Evolutionary conservation across 2,329 filamentous ascomycete species (phyloP).

Genomic region (Epichloe scottii): DNA sequence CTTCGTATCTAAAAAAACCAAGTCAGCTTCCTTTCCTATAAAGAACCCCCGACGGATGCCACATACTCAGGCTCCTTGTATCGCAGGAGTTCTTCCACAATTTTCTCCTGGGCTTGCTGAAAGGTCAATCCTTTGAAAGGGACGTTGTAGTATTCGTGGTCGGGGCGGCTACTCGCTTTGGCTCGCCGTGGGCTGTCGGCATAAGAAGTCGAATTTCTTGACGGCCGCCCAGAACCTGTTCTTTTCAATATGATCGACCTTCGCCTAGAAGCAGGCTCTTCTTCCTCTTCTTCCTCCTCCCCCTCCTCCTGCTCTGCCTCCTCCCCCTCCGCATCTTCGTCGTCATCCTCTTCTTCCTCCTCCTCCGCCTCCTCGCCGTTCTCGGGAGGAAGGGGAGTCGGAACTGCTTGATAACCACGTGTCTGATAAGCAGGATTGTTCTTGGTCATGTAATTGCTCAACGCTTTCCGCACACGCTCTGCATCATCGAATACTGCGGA

Average conservation of each 20-base stretch:
- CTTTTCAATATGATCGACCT: conserved; percentile 28
- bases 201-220: conserved; percentile 21
- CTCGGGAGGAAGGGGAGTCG: conserved; percentile 54
- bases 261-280: conserved; percentile 21
- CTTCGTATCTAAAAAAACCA: conserved; percentile 45
- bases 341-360: conserved; percentile 19
- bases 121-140: conserved; percentile 63
- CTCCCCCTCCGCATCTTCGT: conserved; percentile 10
- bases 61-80: conserved; percentile 52
- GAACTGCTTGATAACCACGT: conserved; percentile 53
- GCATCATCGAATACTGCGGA: conserved; percentile 71
- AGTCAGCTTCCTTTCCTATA: conserved; percentile 9
- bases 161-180: conserved; percentile 29
- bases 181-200: conserved; percentile 22
- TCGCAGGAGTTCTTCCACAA: conserved; percentile 63
- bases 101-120: conserved; percentile 76
- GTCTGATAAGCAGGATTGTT: conserved; percentile 71
- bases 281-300: conserved; percentile 20
- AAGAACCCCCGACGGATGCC: background rate
- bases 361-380: conserved; percentile 18
- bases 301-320: conserved; percentile 15
- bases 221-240: conserved; percentile 20
- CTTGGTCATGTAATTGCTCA: conserved; percentile 80
- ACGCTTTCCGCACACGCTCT: conserved; percentile 72
- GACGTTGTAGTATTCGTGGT: conserved; percentile 40